phyloP scores from a whole-genome alignment of 768 basidiomycete species.

The Leucocoprinus leucothites region DNA sequence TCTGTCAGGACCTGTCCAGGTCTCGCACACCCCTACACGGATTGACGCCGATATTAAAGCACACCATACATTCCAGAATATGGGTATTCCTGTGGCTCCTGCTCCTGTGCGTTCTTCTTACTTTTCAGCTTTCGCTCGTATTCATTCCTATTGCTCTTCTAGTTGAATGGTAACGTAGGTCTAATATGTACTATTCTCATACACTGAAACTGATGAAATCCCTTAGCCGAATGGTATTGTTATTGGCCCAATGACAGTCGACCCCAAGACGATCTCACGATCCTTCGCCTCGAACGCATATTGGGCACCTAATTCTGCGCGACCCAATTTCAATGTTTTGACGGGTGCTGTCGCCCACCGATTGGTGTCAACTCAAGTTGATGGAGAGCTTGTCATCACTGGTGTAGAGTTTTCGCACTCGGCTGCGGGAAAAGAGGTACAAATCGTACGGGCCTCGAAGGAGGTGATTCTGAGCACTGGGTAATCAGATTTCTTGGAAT shows the following conservation, averaged over 20 bases:
- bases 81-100: background rate
- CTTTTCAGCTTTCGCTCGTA: background rate
- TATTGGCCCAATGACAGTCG: background rate
- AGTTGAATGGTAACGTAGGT: background rate
- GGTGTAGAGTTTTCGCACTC: conserved; percentile 8
- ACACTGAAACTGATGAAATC: background rate
- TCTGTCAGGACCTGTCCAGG: background rate
- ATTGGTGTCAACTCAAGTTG: conserved; percentile 4
- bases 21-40: background rate
- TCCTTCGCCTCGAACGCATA: background rate
- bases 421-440: background rate
- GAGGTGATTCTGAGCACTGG: conserved; percentile 8
- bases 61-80: background rate
- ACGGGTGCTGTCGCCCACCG: background rate
- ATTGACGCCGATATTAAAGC: background rate
- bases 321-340: background rate
- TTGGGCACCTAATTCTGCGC: background rate
- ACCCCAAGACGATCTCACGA: background rate
- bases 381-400: background rate
- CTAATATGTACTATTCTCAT: background rate
- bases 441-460: background rate
- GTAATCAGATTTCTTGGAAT: background rate
- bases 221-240: background rate
- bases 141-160: background rate
- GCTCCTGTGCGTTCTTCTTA: background rate